Evolutionary conservation across 345 rosid genomes (phyloP), one percentile per base, ranked within the genome.

Genomic region (Mallotus nudiflorus): DNA sequence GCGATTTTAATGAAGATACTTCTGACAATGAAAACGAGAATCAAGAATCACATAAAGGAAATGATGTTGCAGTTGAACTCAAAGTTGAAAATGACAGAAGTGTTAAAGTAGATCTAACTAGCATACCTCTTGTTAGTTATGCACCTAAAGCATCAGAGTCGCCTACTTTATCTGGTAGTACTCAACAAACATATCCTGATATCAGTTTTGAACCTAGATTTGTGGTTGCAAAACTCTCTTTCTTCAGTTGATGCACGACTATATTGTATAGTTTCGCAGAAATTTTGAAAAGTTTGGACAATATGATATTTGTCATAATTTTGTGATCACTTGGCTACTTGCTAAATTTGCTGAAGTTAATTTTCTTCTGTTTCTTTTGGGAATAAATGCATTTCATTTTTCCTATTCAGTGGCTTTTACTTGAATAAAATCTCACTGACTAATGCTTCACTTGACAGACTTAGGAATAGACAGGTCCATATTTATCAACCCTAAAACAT

Each of bases 381-480:
- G n/a, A 63, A 45, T n/a, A 5, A 16, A 44, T 49, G 18, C 14
- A 11, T 37, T 6, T n/a, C 1, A 9, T 57, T 53, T 28, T 3
- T 24, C n/a, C 18, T 13, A 9, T 40, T 55, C n/a, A 4, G 10
- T 35, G 25, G 39, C 31, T 9, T 51, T 58, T 64, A 61, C 60
- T 64, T 48, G 46, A 44, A n/a, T n/a, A n/a, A n/a, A n/a, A 18
- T 60, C 59, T 68, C 22, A 3, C 48, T 70, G 65, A 45, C 66
- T 18, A 66, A 37, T 65, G 39, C 73, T 59, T 67, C 55, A 55
- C 45, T 83, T 73, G 62, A 28, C 88, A 89, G 99, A 82, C 46
- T 68, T 78, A 70, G 86, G 97, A 77, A 89, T 95, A 68, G 96
- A 89, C 63, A 82, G 80, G 82, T 92, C 98, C 67, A 89, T 90